phyloP scores from a whole-genome alignment of 2,329 filamentous ascomycete genomes.

The Alternaria panax region DNA sequence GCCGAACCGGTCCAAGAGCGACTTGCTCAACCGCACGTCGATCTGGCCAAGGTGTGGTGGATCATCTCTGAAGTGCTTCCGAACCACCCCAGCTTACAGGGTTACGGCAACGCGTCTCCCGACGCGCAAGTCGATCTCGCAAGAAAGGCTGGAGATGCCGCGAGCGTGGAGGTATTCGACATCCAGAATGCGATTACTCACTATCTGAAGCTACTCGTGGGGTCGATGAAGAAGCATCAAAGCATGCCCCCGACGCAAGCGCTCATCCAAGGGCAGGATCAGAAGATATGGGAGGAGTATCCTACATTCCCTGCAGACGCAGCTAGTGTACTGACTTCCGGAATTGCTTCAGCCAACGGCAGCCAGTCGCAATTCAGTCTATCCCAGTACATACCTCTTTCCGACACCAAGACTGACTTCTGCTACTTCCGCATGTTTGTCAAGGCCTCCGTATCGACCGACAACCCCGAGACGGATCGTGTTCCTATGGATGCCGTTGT shows the following conservation, averaged over 20 bases:
- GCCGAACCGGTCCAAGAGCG: constrained; percentile 60
- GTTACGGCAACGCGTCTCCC: constrained; percentile 33
- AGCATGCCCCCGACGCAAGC: constrained; percentile 71
- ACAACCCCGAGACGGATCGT: constrained; percentile 69
- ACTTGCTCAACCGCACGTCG: constrained; percentile 79
- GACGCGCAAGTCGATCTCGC: constrained; percentile 50
- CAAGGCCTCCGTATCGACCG: constrained; percentile 76
- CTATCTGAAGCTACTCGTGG: constrained; percentile 74
- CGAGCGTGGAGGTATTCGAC: constrained; percentile 57
- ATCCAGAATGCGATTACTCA: constrained; percentile 64
- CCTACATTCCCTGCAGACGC: constrained; percentile 76
- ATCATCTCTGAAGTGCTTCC: constrained; percentile 60
- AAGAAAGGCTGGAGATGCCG: constrained; percentile 53
- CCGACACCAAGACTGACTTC: constrained; percentile 77
- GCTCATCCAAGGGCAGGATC: constrained; percentile 80
- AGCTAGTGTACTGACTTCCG: constrained; percentile 66
- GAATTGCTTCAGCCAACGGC: constrained; percentile 47
- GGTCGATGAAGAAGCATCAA: constrained; percentile 85
- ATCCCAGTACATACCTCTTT: constrained; percentile 74
- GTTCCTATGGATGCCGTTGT: constrained; percentile 77
- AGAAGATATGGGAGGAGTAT: constrained; percentile 82
- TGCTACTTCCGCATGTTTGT: constrained; percentile 81
- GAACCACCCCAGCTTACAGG: constrained; percentile 41
- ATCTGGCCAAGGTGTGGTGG: constrained; percentile 87
- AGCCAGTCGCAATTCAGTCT: constrained; percentile 58